These are phyloP conservation scores for Salvia hispanica DNA, from an alignment of 257 asterid species.

Conservation along the genomic window DNA sequence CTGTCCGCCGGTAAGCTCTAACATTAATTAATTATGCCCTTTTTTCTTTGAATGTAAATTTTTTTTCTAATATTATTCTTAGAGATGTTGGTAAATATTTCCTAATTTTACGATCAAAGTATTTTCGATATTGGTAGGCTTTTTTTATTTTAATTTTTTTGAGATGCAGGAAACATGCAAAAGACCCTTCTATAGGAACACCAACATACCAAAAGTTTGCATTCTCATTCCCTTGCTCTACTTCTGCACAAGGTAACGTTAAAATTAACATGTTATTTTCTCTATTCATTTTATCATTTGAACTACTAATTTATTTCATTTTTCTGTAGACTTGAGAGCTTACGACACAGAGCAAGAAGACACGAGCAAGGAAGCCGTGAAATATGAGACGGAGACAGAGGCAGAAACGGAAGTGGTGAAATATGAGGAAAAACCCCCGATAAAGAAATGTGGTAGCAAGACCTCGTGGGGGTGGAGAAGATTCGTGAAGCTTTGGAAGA, in stretches of 20 bases:
- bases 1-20: conserved; percentile 11
- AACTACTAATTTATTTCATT: neutral
- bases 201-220: conserved; percentile 31
- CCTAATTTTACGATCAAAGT: neutral
- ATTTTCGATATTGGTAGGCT: no score
- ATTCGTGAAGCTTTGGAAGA: conserved; percentile 51
- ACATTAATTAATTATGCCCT: neutral
- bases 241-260: conserved; percentile 55
- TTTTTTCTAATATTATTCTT: neutral
- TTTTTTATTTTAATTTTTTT: neutral
- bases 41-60: neutral
- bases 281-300: no score
- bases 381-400: neutral
- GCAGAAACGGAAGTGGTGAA: neutral
- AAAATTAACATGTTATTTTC: no score
- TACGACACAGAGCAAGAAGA: conserved; percentile 41
- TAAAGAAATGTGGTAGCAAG: neutral
- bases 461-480: conserved; percentile 46
- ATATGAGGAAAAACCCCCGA: neutral
- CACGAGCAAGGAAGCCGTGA: conserved; percentile 23
- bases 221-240: conserved; percentile 35
- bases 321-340: conserved; percentile 46
- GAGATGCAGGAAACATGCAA: conserved; percentile 34
- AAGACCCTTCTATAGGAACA: neutral
- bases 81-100: neutral